Conservation (phyloP, 257 asterid genomes). For the Petunia secreta region DNA sequence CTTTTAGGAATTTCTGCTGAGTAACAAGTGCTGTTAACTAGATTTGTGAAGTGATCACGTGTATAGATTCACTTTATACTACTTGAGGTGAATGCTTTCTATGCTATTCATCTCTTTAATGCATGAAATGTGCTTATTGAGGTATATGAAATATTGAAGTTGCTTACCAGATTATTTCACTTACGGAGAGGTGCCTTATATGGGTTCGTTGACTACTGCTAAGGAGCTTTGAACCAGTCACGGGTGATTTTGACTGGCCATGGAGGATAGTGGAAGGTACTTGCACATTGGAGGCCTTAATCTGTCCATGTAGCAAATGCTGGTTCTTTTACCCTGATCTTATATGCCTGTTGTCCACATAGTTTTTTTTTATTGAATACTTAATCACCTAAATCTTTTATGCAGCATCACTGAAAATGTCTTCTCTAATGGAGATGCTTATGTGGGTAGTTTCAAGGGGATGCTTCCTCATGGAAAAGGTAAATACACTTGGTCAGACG, state of each 20-base stretch:
- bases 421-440: conserved; percentile 77
- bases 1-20: not conserved
- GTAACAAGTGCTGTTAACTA: conserved; percentile 6
- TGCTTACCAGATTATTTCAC: conserved; percentile 19
- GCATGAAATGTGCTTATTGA: not conserved
- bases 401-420: conserved; percentile 57
- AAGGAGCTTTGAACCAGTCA: conserved; percentile 10
- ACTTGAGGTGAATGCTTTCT: not conserved
- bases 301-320: not conserved
- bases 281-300: not conserved
- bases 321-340: not conserved
- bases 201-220: not conserved
- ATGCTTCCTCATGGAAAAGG: conserved; percentile 77
- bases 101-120: not conserved
- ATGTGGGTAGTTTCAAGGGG: conserved; percentile 62
- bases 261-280: conserved; percentile 25
- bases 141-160: conserved; percentile 19
- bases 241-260: conserved; percentile 4
- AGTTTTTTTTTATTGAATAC: conserved; percentile 14
- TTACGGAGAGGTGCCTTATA: not conserved
- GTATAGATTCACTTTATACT: not conserved
- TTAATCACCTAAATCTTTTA: conserved; percentile 13
- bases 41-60: not conserved
- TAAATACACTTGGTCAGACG: conserved; percentile 84
- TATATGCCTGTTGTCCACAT: not conserved